A percentile compares a stretch with the other conserved stretches of the same genome.
Evolutionary conservation across 176 grass and related monocot genomes (phyloP).

Genomic region (Cenchrus fungigraminus): DNA sequence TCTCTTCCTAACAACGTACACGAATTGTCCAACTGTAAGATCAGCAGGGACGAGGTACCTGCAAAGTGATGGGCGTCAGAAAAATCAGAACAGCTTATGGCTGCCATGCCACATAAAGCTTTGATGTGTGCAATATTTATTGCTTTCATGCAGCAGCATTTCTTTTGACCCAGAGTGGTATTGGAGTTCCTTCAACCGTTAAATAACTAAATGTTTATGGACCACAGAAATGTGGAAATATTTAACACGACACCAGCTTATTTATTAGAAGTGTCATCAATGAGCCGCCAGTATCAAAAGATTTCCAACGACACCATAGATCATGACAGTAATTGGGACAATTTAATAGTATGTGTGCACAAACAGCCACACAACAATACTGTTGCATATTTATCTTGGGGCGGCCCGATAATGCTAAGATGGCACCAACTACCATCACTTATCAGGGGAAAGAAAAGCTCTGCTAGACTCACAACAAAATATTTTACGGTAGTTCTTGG

Average conservation of each 20-base stretch:
- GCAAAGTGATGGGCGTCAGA: slow-evolving; percentile 21
- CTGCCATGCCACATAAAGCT: not conserved
- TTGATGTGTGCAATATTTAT: not conserved
- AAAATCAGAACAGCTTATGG: slow-evolving; percentile 2
- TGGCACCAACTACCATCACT: not conserved
- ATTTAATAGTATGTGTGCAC: slow-evolving; percentile 15
- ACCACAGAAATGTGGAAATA: not conserved
- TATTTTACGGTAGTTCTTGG: not conserved
- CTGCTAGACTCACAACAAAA: slow-evolving; percentile 6
- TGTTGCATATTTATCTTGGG: not conserved
- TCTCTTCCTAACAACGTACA: slow-evolving; percentile 93
- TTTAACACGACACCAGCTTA: not conserved
- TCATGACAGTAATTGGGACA: not conserved
- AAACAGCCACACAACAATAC: not conserved
- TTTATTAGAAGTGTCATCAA: not conserved
- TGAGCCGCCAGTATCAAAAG: not conserved
- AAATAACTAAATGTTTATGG: not conserved
- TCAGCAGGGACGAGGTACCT: slow-evolving; percentile 98
- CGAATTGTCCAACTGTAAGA: slow-evolving; percentile 93
- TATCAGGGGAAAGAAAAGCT: not conserved
- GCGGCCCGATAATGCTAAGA: not conserved
- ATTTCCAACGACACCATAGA: not conserved
- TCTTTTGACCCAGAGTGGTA: not conserved
- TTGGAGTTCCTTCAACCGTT: too few species aligned
- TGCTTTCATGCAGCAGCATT: slow-evolving; percentile 10